Evolutionary conservation across 2,329 filamentous ascomycete species (phyloP).

Genomic region (Ophiognomonia clavigignenti-juglandacearum): DNA sequence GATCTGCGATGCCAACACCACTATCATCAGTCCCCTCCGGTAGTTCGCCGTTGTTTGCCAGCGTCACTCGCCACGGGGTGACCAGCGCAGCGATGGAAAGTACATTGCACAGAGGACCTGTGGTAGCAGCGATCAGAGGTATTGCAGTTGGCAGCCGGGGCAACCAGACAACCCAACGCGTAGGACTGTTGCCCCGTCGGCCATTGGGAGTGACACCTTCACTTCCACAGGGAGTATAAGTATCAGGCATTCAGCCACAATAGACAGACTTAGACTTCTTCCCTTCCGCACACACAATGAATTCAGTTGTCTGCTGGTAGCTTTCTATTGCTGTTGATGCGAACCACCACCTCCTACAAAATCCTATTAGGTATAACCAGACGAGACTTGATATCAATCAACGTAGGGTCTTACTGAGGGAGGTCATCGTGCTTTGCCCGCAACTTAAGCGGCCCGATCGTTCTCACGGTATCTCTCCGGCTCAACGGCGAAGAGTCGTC

Average conservation of each 20-base stretch:
- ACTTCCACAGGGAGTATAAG: no score
- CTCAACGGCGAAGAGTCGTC: background rate
- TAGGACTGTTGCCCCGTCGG: no score
- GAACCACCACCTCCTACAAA: constrained; percentile 32
- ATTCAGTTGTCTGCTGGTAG: no score
- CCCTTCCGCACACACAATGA: no score
- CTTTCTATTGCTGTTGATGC: constrained; percentile 33
- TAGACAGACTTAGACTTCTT: no score
- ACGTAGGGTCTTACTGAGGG: constrained; percentile 1
- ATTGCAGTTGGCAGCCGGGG: constrained; percentile 39
- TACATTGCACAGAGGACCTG: constrained; percentile 68
- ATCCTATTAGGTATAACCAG: background rate
- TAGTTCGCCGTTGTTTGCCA: constrained; percentile 40
- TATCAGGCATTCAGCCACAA: no score
- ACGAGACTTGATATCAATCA: background rate
- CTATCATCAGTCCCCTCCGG: constrained; percentile 40
- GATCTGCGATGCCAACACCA: constrained; percentile 53
- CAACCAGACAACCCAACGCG: no score
- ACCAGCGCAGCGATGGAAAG: constrained; percentile 64
- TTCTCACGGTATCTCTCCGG: constrained; percentile 5
- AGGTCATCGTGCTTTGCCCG: background rate
- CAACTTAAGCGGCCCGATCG: background rate
- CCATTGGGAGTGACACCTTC: no score
- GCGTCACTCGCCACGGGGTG: constrained; percentile 53
- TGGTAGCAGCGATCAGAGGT: constrained; percentile 60